phyloP scores from a whole-genome alignment of 495 filamentous ascomycete species.

The Bombardia bombarda region DNA sequence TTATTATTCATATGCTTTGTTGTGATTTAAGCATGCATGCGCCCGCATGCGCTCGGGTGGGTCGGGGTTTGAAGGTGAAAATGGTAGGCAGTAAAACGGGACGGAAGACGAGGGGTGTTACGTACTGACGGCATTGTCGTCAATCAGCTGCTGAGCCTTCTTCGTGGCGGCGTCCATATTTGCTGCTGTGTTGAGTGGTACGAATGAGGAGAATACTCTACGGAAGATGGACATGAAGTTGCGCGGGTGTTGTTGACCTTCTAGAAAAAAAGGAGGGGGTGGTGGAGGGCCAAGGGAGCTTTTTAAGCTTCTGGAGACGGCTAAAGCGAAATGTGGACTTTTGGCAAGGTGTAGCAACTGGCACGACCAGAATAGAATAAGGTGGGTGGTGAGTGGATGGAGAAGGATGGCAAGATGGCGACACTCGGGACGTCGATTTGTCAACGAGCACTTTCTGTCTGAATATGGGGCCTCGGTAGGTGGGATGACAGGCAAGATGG shows the following conservation, averaged over 20 bases:
- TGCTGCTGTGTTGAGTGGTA: slow-evolving; percentile 49
- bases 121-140: slow-evolving; percentile 85
- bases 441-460: not conserved
- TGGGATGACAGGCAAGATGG: too few species aligned
- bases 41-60: too few species aligned
- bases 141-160: slow-evolving; percentile 79
- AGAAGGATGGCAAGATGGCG: not conserved
- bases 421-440: not conserved
- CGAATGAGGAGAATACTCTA: slow-evolving; percentile 64
- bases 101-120: slow-evolving; percentile 10
- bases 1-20: too few species aligned
- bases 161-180: slow-evolving; percentile 79
- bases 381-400: not conserved
- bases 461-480: not conserved
- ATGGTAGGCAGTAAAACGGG: not conserved
- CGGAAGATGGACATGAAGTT: slow-evolving; percentile 73
- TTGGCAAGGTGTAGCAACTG: too few species aligned
- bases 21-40: too few species aligned
- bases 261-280: slow-evolving; percentile 6
- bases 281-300: too few species aligned
- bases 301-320: too few species aligned
- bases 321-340: too few species aligned
- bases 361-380: too few species aligned
- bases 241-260: slow-evolving; percentile 6
- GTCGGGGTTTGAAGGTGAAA: not conserved